phyloP scores from a whole-genome alignment of 2,329 filamentous ascomycete species.

The Verticillium zaregamsianum region DNA sequence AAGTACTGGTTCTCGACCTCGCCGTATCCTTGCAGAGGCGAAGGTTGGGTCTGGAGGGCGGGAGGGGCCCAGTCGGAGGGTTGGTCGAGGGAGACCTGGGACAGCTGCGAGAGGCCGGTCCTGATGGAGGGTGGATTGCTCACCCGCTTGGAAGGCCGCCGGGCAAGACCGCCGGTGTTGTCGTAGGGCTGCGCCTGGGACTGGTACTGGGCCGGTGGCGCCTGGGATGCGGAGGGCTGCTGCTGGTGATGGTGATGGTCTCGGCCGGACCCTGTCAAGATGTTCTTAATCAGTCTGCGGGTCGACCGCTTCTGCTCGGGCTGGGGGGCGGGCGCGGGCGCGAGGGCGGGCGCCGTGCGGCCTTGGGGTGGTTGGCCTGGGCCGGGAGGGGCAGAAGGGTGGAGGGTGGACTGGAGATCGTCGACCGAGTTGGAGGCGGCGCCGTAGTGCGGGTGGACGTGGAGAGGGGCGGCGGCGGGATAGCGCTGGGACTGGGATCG shows the following conservation, averaged over 20 bases:
- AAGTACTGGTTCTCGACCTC: conserved; percentile 32
- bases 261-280: conserved; percentile 38
- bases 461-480: conserved; percentile 23
- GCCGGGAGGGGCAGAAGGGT: conserved; percentile 15
- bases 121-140: conserved; percentile 43
- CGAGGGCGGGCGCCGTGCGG: conserved; percentile 14
- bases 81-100: conserved; percentile 32
- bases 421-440: conserved; percentile 36
- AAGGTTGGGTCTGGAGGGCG: conserved; percentile 29
- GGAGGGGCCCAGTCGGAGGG: conserved; percentile 28
- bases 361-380: conserved; percentile 11
- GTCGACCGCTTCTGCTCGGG: conserved; percentile 41
- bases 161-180: conserved; percentile 43
- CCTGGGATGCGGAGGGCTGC: conserved; percentile 20
- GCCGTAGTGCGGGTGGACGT: conserved; percentile 27
- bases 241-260: conserved; percentile 24
- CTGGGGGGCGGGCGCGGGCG: conserved; percentile 21
- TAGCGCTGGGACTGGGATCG: conserved; percentile 51
- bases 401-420: conserved; percentile 30
- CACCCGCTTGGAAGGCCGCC: conserved; percentile 54
- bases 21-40: conserved; percentile 41
- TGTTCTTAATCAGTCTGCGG: conserved; percentile 50
- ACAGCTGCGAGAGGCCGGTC: conserved; percentile 32
- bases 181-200: conserved; percentile 31
- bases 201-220: conserved; percentile 16